phyloP scores from a whole-genome alignment of 257 asterid genomes.

The Catharanthus roseus region DNA sequence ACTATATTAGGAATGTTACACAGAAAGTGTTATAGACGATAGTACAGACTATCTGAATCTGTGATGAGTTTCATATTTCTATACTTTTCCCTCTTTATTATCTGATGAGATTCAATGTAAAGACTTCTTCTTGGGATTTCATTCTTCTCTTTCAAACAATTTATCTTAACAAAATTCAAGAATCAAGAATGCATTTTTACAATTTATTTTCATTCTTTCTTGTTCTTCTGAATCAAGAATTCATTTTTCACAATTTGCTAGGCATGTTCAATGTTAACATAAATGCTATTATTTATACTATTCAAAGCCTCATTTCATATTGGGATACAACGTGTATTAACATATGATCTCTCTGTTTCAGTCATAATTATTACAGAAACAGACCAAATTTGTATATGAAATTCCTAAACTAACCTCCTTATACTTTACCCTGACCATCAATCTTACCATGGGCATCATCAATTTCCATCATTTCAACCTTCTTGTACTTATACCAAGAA shows the following conservation, averaged over 20 bases:
- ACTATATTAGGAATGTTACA: too few species aligned
- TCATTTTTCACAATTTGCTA: neutral
- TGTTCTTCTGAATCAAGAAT: neutral
- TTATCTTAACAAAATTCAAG: too few species aligned
- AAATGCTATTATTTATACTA: neutral
- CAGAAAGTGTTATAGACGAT: too few species aligned
- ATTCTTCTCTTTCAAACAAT: too few species aligned
- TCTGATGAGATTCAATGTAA: too few species aligned
- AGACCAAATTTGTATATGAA: too few species aligned
- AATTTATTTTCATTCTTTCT: neutral
- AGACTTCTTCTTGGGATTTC: too few species aligned
- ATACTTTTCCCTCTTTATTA: too few species aligned
- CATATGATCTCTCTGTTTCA: neutral
- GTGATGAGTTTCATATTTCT: too few species aligned
- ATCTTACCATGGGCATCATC: slow-evolving; percentile 16
- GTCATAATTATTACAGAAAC: neutral
- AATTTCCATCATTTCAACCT: slow-evolving; percentile 29
- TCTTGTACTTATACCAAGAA: slow-evolving; percentile 66
- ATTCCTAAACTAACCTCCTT: too few species aligned
- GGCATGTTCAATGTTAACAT: neutral
- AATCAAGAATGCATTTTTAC: neutral
- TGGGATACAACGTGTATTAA: neutral
- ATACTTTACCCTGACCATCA: slow-evolving; percentile 10
- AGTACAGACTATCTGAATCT: too few species aligned
- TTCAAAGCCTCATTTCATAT: neutral